Evolutionary conservation across 345 rosid species (phyloP).

Genomic region (Boechera retrofracta): DNA sequence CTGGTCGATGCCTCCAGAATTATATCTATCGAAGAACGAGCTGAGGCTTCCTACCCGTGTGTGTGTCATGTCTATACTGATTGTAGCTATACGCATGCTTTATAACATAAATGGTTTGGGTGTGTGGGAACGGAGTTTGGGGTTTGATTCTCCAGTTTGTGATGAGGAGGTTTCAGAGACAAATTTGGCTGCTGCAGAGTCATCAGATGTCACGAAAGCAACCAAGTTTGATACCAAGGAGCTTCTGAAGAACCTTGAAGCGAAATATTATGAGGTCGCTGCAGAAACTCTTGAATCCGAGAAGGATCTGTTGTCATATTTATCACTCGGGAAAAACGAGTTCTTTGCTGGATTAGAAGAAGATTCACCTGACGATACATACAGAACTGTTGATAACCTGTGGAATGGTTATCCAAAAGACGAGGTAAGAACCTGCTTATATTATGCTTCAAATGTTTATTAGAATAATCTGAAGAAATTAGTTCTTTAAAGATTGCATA

Average conservation of each 20-base stretch:
- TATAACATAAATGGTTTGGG: slow-evolving; percentile 73
- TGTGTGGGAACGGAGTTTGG: slow-evolving; percentile 55
- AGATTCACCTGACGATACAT: slow-evolving; percentile 48
- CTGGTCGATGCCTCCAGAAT: slow-evolving; percentile 77
- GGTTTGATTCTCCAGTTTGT: slow-evolving; percentile 27
- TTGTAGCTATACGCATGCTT: slow-evolving; percentile 63
- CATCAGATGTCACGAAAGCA: not conserved
- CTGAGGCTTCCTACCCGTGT: slow-evolving; percentile 67
- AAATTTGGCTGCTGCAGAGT: slow-evolving; percentile 28
- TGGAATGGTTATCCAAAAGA: slow-evolving; percentile 60
- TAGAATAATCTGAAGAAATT: not conserved
- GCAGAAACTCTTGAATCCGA: slow-evolving; percentile 38
- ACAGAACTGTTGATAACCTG: slow-evolving; percentile 54
- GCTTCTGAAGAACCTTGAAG: slow-evolving; percentile 59
- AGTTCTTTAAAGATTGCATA: not conserved
- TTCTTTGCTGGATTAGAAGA: slow-evolving; percentile 63
- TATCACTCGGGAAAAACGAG: slow-evolving; percentile 61
- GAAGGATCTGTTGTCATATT: slow-evolving; percentile 58
- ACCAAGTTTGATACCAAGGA: slow-evolving; percentile 30
- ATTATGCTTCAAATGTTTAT: not conserved
- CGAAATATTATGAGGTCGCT: slow-evolving; percentile 37
- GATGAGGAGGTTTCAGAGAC: slow-evolving; percentile 42
- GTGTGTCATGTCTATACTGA: slow-evolving; percentile 61
- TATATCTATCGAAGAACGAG: slow-evolving; percentile 70
- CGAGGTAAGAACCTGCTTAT: slow-evolving; percentile 47